A percentile compares a stretch with the other conserved stretches of the same genome.
Conservation (phyloP, 805 yeast species). For the Candida bentonensis region DNA sequence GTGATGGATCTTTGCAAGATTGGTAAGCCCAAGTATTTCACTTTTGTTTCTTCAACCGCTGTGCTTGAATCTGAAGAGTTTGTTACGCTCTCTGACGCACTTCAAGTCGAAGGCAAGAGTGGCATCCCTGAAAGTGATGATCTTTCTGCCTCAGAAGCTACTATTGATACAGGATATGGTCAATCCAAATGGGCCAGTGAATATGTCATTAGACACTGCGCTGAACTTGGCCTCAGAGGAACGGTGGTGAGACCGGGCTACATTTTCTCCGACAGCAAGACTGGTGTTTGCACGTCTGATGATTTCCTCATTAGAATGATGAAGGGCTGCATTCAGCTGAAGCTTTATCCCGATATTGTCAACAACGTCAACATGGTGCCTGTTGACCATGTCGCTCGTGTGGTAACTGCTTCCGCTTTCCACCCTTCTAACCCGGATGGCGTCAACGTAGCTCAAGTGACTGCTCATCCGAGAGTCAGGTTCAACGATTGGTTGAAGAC, state of each 20-base stretch:
- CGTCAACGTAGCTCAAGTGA: slow-evolving; percentile 81
- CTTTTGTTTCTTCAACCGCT: slow-evolving; percentile 94
- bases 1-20: slow-evolving; percentile 61
- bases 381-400: slow-evolving; percentile 94
- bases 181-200: slow-evolving; percentile 98
- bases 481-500: slow-evolving; percentile 63
- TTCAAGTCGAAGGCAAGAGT: slow-evolving; percentile 44
- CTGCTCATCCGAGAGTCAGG: slow-evolving; percentile 85
- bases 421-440: slow-evolving; percentile 46
- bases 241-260: slow-evolving; percentile 92
- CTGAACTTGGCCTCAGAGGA: slow-evolving; percentile 74
- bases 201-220: slow-evolving; percentile 75
- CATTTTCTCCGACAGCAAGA: slow-evolving; percentile 69
- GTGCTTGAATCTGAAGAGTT: slow-evolving; percentile 75
- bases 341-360: slow-evolving; percentile 68
- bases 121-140: slow-evolving; percentile 81
- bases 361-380: slow-evolving; percentile 94
- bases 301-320: slow-evolving; percentile 89
- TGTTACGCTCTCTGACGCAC: slow-evolving; percentile 60
- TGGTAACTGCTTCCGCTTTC: slow-evolving; percentile 70
- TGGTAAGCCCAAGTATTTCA: slow-evolving; percentile 75
- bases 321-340: slow-evolving; percentile 87
- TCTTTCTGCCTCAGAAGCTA: slow-evolving; percentile 64
- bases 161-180: slow-evolving; percentile 88
- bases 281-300: slow-evolving; percentile 91